These are phyloP conservation scores for Silybum marianum DNA, from an alignment of 129 eudicot species.

Conservation along the genomic window DNA sequence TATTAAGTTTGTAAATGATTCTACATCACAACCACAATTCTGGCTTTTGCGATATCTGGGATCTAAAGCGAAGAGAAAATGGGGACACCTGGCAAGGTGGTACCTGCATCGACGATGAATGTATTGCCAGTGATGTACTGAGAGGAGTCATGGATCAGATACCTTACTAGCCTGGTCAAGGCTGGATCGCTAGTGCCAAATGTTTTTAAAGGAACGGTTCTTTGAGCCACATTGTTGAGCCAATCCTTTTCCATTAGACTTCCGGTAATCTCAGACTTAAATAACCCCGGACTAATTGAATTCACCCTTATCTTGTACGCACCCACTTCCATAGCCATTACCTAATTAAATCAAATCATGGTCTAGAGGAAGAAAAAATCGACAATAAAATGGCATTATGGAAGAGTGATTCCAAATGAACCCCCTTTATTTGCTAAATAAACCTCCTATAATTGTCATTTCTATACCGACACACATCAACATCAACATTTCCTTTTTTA, in stretches of 20 bases:
- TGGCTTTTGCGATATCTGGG: neutral
- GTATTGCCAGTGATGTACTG: constrained; percentile 18
- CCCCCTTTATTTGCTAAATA: neutral
- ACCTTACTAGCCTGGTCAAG: constrained; percentile 18
- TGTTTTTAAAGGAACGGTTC: constrained; percentile 14
- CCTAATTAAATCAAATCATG: constrained; percentile 7
- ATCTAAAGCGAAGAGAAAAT: constrained; percentile 29
- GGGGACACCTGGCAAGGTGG: constrained; percentile 27
- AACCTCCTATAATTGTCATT: no score
- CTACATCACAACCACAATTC: no score
- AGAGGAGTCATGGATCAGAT: constrained; percentile 32
- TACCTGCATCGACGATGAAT: constrained; percentile 22
- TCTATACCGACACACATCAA: no score
- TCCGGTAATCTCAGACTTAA: constrained; percentile 27
- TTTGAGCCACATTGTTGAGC: constrained; percentile 16
- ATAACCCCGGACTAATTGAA: constrained; percentile 13
- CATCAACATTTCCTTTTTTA: neutral
- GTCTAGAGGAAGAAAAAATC: neutral
- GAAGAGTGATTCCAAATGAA: neutral
- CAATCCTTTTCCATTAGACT: constrained; percentile 13
- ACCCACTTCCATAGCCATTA: constrained; percentile 31
- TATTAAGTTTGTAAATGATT: no score
- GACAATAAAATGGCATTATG: no score
- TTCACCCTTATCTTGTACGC: constrained; percentile 15
- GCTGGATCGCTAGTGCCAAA: constrained; percentile 27